Evolutionary conservation across 805 yeast genomes (phyloP).

Genomic region (Torulaspora quercuum): DNA sequence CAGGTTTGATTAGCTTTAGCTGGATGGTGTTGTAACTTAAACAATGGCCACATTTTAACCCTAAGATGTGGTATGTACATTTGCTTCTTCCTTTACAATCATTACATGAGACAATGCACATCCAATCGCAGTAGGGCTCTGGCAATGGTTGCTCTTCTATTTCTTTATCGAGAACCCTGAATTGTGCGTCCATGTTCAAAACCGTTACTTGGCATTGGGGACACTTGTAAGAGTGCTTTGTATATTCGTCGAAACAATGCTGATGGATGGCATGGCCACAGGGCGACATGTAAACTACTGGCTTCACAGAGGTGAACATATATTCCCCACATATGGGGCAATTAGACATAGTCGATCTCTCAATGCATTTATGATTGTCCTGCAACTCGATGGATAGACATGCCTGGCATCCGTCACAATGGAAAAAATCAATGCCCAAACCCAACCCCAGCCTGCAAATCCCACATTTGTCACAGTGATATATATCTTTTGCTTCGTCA

Average conservation of each 20-base stretch:
- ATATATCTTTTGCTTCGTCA: conserved; percentile 73
- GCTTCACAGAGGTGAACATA: conserved; percentile 74
- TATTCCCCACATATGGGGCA: conserved; percentile 93
- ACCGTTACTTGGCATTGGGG: conserved; percentile 86
- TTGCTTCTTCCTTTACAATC: conserved; percentile 84
- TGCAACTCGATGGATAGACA: conserved; percentile 78
- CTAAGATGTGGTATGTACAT: conserved; percentile 75
- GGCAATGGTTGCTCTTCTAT: conserved; percentile 75
- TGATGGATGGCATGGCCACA: conserved; percentile 96
- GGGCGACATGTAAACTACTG: conserved; percentile 80
- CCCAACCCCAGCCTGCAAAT: conserved; percentile 90
- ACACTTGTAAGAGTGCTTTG: conserved; percentile 83
- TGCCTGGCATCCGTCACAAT: conserved; percentile 84
- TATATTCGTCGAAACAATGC: conserved; percentile 72
- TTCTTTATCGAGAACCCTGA: conserved; percentile 81
- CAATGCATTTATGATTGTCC: conserved; percentile 77
- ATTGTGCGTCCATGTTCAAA: conserved; percentile 82
- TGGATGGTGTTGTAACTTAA: conserved; percentile 84
- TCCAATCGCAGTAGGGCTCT: conserved; percentile 72
- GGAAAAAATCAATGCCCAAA: conserved; percentile 83
- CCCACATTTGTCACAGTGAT: conserved; percentile 91
- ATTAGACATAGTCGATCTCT: conserved; percentile 82
- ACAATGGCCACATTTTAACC: conserved; percentile 84
- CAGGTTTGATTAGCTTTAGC: conserved; percentile 64
- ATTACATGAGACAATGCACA: conserved; percentile 70